These are phyloP conservation scores for Ogataea minuta DNA, from an alignment of 805 yeast genomes.

Conservation along the genomic window DNA sequence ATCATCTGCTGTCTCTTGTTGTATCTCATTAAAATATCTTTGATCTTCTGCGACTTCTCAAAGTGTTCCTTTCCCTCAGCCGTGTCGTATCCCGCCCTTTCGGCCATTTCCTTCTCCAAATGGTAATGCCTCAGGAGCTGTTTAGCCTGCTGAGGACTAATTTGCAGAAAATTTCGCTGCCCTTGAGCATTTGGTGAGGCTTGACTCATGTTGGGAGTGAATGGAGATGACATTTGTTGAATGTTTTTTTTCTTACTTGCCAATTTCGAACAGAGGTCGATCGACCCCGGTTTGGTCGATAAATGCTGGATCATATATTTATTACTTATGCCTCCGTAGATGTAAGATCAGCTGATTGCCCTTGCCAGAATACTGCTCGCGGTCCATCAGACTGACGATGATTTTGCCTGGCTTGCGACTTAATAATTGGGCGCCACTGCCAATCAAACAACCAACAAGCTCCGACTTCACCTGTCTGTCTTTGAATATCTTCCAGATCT, in stretches of 20 bases:
- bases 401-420: constrained; percentile 30
- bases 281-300: neutral
- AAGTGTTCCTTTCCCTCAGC: constrained; percentile 63
- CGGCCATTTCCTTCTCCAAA: constrained; percentile 59
- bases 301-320: neutral
- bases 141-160: constrained; percentile 53
- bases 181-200: constrained; percentile 22
- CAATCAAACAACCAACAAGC: constrained; percentile 27
- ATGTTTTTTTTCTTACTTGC: constrained; percentile 7
- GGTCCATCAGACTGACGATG: constrained; percentile 22
- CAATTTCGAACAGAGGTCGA: constrained; percentile 4
- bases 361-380: constrained; percentile 8
- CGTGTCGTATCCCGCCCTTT: constrained; percentile 56
- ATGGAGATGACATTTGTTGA: constrained; percentile 25
- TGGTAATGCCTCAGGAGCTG: constrained; percentile 60
- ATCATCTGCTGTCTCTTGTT: constrained; percentile 28
- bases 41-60: constrained; percentile 61
- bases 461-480: constrained; percentile 22
- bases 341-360: constrained; percentile 21
- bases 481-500: constrained; percentile 27
- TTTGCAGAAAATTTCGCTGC: constrained; percentile 23
- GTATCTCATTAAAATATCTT: constrained; percentile 52
- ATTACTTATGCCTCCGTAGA: constrained; percentile 14
- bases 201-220: constrained; percentile 40
- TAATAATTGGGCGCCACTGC: constrained; percentile 23